A percentile compares a stretch with the other conserved stretches of the same genome.
Evolutionary conservation across 179 eudicot species (phyloP).

Genomic region (Gypsophila paniculata): DNA sequence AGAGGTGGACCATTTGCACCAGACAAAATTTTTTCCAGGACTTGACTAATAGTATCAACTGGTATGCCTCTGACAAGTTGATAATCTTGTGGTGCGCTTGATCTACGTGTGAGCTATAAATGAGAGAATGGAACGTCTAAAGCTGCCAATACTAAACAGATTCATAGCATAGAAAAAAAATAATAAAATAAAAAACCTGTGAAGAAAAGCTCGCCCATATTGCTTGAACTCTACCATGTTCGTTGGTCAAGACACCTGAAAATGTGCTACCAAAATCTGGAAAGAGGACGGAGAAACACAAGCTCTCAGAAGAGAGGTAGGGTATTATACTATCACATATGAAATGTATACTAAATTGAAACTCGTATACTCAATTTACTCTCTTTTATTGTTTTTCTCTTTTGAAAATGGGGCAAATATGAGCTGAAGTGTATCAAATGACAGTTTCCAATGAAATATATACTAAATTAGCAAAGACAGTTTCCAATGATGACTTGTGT

Average conservation of each 20-base stretch:
- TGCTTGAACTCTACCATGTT: slow-evolving; percentile 85
- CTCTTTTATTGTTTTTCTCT: neutral
- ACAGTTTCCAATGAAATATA: neutral
- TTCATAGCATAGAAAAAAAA: neutral
- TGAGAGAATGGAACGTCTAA: slow-evolving; percentile 21
- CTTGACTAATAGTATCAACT: slow-evolving; percentile 65
- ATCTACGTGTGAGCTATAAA: slow-evolving; percentile 68
- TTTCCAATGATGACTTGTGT: neutral
- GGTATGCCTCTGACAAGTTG: slow-evolving; percentile 95
- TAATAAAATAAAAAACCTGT: slow-evolving; percentile 41
- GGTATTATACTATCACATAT: neutral
- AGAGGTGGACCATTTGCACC: slow-evolving; percentile 71
- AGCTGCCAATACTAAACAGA: slow-evolving; percentile 8
- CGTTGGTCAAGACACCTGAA: slow-evolving; percentile 86
- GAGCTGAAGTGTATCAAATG: neutral
- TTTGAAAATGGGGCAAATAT: neutral
- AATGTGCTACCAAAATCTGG: slow-evolving; percentile 95
- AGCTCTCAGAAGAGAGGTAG: slow-evolving; percentile 1
- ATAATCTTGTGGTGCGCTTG: slow-evolving; percentile 75
- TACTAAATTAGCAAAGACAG: neutral
- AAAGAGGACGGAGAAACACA: slow-evolving; percentile 2
- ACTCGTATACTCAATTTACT: neutral
- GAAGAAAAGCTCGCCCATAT: slow-evolving; percentile 98
- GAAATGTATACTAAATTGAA: too few species aligned
- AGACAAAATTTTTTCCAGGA: slow-evolving; percentile 68